Base-by-base conservation (phyloP, 1,284 basidiomycete species). In the Vanrija humicola region DNA sequence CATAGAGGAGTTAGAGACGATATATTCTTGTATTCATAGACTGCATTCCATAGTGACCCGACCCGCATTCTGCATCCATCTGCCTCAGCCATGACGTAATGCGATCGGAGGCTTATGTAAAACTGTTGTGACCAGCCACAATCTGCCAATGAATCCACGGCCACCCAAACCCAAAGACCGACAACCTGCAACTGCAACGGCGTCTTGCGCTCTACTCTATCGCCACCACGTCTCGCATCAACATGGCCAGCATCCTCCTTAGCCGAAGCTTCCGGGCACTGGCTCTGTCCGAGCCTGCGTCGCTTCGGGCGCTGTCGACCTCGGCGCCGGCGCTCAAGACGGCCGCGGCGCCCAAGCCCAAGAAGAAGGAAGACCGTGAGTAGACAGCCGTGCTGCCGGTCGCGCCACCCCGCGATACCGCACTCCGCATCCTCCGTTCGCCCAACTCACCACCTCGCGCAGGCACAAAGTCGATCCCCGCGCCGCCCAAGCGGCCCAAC, bases 401-500 rank as follows among this genome's bases (percentile, higher is more conserved):
- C 10, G 34, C 10, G 9, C 6, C 34, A 10, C 7, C 12, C 34
- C 9, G 12, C 7, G 12, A 14, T 28, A 6, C 6, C 21, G 28
- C 28, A 7, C 46, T 18, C 29, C 46, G 16, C 29, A 18, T 34
- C 28, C 21, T n/a, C 40, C 10, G 9, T 19, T 18, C 18, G 28
- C 28, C 28, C 28, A 28, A 8, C 28, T 28, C 1, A 28, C 6
- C 28, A 3, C 28, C 10, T 1, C 10, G 7, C 6, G 10, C 28
- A 28, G 28, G 28, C 28, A 28, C 28, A 28, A 28, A 28, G 28
- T 28, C 28, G 6, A 28, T 25, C 10, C 23, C 39, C 28, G 5
- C 38, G 15, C 51, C 48, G 16, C 59, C 56, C 34, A 60, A 54
- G 54, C 50, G 19, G 60, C 64, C 45, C 9, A 57, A 54, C 14